Base-by-base conservation (phyloP, 257 asterid genomes). In the Linderniella brevidens region DNA sequence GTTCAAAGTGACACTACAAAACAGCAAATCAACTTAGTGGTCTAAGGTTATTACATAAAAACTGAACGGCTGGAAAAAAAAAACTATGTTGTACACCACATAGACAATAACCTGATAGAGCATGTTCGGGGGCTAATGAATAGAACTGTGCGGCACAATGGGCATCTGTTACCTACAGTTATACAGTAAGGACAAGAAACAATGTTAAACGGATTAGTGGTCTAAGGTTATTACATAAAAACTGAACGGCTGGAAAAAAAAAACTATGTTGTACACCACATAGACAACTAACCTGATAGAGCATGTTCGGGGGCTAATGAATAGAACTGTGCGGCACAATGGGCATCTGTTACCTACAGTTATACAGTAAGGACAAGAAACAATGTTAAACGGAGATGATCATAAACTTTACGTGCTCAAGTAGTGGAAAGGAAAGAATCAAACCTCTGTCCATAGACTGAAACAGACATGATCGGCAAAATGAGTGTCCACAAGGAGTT, bases 401-500 rank as follows among this genome's bases (percentile, higher is more conserved):
- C 16, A 4, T 37, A 12, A 13, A 54, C 41, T 37, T 46, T 8
- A 39, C 48, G n/a, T 35, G 40, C 54, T 49, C 44, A 60, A 35
- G 17, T 12, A 19, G 35, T 52, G 45, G 8, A 59, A 65, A 52
- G 17, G 1, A 19, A 43, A 47, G 38, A 38, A 11, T 53, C 61
- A 55, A 44, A 90, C 99, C 78, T 73, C 93, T 76, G 61, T 90
- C 99, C 96, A 90, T 82, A 52, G 88, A 53, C 68, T 85, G 99
- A 72, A 90, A 90, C 56, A 85, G 70, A 80, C 99, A 90, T 46
- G 96, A 74, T 37, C 86, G 88, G 61, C 99, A 90, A 65, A 81
- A 90, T 41, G 99, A 81, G 72, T 90, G 99, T 49, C 99, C 99
- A 56, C 99, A 90, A 39, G 99, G 86, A 66, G 96, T 90, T 52